These are phyloP conservation scores for Excoecaria agallocha DNA, from an alignment of 345 rosid species.

Conservation along the genomic window DNA sequence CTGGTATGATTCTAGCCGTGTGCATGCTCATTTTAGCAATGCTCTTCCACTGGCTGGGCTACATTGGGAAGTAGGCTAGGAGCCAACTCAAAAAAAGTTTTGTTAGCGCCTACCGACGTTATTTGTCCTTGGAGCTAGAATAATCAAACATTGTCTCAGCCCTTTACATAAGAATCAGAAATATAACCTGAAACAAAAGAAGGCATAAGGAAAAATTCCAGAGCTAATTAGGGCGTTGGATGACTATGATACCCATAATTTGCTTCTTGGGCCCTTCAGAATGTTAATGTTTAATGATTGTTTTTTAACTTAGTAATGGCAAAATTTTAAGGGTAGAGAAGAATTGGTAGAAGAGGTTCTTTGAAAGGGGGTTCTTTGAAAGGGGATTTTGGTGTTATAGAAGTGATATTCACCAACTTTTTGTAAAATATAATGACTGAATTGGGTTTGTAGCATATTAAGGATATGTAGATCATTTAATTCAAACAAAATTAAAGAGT, in stretches of 20 bases:
- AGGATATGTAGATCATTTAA: no score
- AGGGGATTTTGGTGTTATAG: no score
- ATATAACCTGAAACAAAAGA: neutral
- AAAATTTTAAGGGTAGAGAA: no score
- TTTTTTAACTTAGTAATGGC: no score
- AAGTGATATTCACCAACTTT: no score
- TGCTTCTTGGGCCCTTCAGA: neutral
- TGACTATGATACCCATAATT: neutral
- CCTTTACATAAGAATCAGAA: neutral
- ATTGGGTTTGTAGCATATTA: no score
- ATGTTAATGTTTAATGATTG: neutral
- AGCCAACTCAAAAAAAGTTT: neutral
- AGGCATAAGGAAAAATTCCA: neutral
- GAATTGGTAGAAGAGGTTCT: no score
- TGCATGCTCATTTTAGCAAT: constrained; percentile 77
- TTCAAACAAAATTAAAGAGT: no score
- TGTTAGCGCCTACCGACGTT: neutral
- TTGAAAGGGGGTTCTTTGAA: no score
- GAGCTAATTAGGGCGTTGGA: neutral
- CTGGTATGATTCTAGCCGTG: constrained; percentile 77
- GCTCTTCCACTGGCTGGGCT: constrained; percentile 77
- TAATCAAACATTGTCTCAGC: neutral
- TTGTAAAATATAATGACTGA: no score
- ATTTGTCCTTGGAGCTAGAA: neutral
- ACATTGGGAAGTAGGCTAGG: constrained; percentile 53